phyloP scores from a whole-genome alignment of 208 protist species.

The Acanthamoeba sp. region DNA sequence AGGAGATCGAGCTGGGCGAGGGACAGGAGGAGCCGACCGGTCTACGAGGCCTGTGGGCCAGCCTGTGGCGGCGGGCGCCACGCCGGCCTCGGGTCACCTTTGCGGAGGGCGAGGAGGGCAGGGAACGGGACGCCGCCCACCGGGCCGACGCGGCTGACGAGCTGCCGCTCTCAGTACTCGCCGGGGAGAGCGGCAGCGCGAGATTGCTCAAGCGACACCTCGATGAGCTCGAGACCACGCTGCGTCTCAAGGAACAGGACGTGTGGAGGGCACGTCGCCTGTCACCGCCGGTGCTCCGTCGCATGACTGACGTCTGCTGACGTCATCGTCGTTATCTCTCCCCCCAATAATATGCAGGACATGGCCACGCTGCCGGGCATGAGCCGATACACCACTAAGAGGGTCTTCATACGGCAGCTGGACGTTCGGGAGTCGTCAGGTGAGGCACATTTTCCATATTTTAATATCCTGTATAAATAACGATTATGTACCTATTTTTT shows the following conservation, averaged over 20 bases:
- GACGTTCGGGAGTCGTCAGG: constrained; percentile 65
- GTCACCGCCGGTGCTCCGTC: too few relatives aligned
- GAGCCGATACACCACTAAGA: not conserved
- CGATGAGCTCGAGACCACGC: not conserved
- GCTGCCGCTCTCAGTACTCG: not conserved
- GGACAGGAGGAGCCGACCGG: not conserved
- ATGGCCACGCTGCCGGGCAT: not conserved
- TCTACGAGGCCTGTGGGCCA: not conserved
- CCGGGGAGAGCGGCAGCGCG: not conserved
- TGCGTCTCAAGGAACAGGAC: not conserved
- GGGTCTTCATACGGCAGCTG: constrained; percentile 41
- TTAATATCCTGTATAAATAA: too few relatives aligned
- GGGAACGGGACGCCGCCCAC: not conserved
- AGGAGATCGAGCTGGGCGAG: not conserved
- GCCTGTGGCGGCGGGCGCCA: not conserved
- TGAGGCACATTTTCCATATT: not conserved
- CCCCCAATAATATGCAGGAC: not conserved
- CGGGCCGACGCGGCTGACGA: not conserved
- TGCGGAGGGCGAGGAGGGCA: not conserved
- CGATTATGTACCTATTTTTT: too few relatives aligned
- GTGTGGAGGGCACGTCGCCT: constrained; percentile 56
- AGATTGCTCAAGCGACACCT: not conserved
- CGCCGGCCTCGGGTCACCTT: not conserved
- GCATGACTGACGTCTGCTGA: too few relatives aligned
- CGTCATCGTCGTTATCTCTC: not conserved